Percentiles rank a stretch among this genome's conserved stretches.
Evolutionary conservation across 1,139 yeast species (phyloP).

Genomic region (Saccharomyces uvarum): DNA sequence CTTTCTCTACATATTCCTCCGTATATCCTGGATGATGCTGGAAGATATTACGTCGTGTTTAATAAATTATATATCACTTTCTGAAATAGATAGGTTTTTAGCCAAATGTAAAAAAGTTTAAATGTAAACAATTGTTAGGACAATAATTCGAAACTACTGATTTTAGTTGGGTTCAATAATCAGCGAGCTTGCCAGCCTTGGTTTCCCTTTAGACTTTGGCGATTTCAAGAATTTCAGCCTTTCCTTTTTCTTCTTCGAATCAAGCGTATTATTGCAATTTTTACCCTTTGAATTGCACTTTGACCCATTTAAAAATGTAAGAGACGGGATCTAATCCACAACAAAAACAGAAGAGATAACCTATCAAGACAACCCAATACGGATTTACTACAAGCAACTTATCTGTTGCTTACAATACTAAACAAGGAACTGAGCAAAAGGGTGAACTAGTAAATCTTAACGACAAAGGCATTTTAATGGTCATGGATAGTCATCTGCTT

Average conservation of each 20-base stretch:
- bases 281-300: neutral
- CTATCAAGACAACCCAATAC: neutral
- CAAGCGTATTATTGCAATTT: neutral
- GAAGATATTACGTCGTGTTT: too few relatives aligned
- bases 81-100: too few relatives aligned
- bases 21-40: too few relatives aligned
- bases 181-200: neutral
- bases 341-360: neutral
- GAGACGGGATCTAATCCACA: neutral
- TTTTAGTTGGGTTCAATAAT: too few relatives aligned
- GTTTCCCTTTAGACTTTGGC: neutral
- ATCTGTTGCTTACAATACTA: neutral
- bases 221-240: neutral
- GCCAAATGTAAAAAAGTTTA: too few relatives aligned
- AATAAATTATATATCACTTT: too few relatives aligned
- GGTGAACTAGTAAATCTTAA: neutral
- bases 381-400: neutral
- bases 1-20: too few relatives aligned
- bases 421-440: neutral
- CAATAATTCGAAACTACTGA: too few relatives aligned
- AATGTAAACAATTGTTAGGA: too few relatives aligned
- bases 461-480: neutral
- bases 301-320: neutral
- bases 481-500: conserved; percentile 2
- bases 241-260: neutral